These are phyloP conservation scores for Colletotrichum sojae DNA, from an alignment of 2,329 filamentous ascomycete species.

Conservation along the genomic window DNA sequence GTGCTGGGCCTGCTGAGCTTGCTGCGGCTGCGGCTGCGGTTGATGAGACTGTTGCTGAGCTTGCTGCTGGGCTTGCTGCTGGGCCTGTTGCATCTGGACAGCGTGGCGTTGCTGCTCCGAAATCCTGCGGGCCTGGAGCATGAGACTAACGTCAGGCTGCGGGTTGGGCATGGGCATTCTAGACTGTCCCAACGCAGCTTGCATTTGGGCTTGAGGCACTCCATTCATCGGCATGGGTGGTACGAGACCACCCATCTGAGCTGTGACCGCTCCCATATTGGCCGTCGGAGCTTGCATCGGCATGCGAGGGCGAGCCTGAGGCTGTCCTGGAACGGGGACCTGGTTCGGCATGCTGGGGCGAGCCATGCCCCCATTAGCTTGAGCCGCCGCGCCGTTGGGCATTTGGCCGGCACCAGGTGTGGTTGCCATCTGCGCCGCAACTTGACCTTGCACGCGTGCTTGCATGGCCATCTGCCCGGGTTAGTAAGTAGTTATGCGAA, in stretches of 20 bases:
- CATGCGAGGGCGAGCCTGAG: slow-evolving; percentile 65
- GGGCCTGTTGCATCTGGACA: slow-evolving; percentile 59
- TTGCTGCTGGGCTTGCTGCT: slow-evolving; percentile 59
- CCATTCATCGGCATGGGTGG: slow-evolving; percentile 73
- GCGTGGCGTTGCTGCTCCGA: slow-evolving; percentile 74
- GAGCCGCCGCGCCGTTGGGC: slow-evolving; percentile 44
- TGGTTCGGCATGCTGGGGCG: slow-evolving; percentile 62
- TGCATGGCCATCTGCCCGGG: slow-evolving; percentile 54
- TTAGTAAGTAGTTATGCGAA: slow-evolving; percentile 23
- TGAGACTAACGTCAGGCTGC: slow-evolving; percentile 66
- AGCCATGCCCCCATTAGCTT: slow-evolving; percentile 48
- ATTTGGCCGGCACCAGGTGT: slow-evolving; percentile 50
- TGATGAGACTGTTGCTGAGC: slow-evolving; percentile 67
- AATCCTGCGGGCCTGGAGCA: slow-evolving; percentile 76
- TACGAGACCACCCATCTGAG: slow-evolving; percentile 66
- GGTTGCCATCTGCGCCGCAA: slow-evolving; percentile 59
- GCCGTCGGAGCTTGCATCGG: slow-evolving; percentile 68
- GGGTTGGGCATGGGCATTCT: slow-evolving; percentile 70
- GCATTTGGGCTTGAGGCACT: slow-evolving; percentile 79
- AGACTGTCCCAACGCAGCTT: slow-evolving; percentile 69
- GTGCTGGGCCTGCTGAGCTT: slow-evolving; percentile 55
- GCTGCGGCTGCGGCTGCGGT: slow-evolving; percentile 58
- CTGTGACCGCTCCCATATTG: slow-evolving; percentile 62
- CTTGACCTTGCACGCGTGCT: slow-evolving; percentile 61
- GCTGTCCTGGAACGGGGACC: slow-evolving; percentile 61